These are phyloP conservation scores for Allium sativum DNA, from an alignment of 106 monocot species.

Conservation along the genomic window DNA sequence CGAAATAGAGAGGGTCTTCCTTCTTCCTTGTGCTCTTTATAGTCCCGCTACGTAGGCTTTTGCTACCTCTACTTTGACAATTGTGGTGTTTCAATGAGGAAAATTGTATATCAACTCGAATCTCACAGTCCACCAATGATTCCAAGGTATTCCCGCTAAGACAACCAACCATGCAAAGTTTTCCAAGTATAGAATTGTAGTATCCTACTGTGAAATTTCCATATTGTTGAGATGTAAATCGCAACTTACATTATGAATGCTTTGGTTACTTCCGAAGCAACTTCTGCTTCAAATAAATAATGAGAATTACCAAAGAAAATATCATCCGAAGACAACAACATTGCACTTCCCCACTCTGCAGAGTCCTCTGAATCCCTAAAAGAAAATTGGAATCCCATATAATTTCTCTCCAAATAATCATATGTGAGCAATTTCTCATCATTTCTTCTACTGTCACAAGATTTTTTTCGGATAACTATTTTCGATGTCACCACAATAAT, in stretches of 20 bases:
- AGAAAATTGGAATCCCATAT: background rate
- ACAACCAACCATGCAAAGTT: constrained; percentile 56
- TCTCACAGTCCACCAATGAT: constrained; percentile 28
- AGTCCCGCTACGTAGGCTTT: constrained; percentile 29
- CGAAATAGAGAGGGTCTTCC: constrained; percentile 50
- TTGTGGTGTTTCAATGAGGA: constrained; percentile 22
- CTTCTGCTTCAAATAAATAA: background rate
- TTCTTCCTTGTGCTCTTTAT: constrained; percentile 47
- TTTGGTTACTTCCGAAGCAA: background rate
- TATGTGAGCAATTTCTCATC: background rate
- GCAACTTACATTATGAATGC: no score
- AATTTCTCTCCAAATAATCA: background rate
- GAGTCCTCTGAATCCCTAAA: background rate
- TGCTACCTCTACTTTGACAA: constrained; percentile 4
- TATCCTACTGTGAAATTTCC: constrained; percentile 48
- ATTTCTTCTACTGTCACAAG: constrained; percentile 6
- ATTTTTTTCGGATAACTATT: constrained; percentile 5
- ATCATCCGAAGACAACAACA: background rate
- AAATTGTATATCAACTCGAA: constrained; percentile 30
- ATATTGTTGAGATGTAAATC: no score
- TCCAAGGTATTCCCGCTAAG: background rate
- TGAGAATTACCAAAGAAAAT: background rate
- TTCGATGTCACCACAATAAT: constrained; percentile 13
- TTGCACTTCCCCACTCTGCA: background rate
- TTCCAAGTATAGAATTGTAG: constrained; percentile 28